phyloP scores from a whole-genome alignment of 2,329 filamentous ascomycete genomes.

The Ophiosphaerella korrae region DNA sequence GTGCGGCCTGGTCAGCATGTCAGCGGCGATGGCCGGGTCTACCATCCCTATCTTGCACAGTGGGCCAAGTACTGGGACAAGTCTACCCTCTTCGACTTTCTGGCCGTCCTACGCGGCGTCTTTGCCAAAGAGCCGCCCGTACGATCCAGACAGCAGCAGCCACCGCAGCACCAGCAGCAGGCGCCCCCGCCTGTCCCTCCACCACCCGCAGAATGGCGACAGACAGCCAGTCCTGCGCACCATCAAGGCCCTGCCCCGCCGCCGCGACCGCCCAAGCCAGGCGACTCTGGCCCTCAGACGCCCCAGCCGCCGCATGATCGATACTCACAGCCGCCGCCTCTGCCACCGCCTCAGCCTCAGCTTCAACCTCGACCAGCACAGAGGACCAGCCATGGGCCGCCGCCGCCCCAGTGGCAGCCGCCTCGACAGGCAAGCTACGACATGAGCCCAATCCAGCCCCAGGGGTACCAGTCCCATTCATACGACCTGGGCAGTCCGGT shows the following conservation, averaged over 20 bases:
- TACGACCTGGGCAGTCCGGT: conserved; percentile 43
- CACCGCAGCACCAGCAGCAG: conserved; percentile 44
- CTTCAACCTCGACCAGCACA: conserved; percentile 26
- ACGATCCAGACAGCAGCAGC: conserved; percentile 65
- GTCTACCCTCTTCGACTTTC: conserved; percentile 81
- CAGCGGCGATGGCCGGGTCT: conserved; percentile 88
- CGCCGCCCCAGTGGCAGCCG: conserved; percentile 24
- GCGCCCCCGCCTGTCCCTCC: conserved; percentile 63
- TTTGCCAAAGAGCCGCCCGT: conserved; percentile 96
- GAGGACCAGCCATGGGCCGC: conserved; percentile 22
- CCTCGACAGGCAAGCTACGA: conserved; percentile 31
- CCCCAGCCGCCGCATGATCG: conserved; percentile 31
- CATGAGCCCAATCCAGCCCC: conserved; percentile 34
- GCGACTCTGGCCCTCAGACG: conserved; percentile 31
- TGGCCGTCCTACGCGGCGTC: conserved; percentile 80
- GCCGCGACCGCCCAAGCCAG: conserved; percentile 54
- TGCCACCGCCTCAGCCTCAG: conserved; percentile 42
- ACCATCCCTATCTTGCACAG: conserved; percentile 91
- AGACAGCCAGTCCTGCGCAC: conserved; percentile 32
- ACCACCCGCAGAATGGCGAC: conserved; percentile 64
- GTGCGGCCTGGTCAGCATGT: conserved; percentile 94
- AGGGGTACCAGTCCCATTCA: conserved; percentile 22
- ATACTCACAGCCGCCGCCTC: conserved; percentile 38
- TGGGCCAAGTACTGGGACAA: conserved; percentile 93
- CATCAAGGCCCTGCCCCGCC: conserved; percentile 46